These are phyloP conservation scores for Phanerochaete sordida DNA, from an alignment of 768 basidiomycete species.

Conservation along the genomic window DNA sequence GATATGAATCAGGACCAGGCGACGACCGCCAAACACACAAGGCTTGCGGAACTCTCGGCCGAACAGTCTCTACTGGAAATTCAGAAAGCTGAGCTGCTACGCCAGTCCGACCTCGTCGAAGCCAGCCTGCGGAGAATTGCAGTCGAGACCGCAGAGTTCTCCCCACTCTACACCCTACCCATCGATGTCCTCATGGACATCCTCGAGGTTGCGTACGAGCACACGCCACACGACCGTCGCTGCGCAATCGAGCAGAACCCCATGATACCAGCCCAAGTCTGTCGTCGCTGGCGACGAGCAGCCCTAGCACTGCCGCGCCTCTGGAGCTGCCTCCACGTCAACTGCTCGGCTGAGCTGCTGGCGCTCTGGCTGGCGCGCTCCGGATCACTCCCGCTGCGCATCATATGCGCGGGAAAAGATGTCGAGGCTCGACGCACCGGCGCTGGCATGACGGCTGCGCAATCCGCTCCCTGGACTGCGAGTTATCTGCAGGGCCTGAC, in stretches of 20 bases:
- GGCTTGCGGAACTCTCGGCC: neutral
- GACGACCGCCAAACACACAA: neutral
- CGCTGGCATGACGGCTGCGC: neutral
- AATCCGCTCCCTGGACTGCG: neutral
- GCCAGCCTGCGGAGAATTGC: neutral
- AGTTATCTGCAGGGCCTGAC: neutral
- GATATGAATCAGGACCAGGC: neutral
- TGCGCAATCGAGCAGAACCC: neutral
- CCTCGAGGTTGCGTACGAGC: neutral
- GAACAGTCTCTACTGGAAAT: neutral
- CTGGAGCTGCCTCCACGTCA: neutral
- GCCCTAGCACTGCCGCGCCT: neutral
- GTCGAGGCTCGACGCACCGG: neutral
- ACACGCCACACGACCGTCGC: neutral
- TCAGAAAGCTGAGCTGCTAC: neutral
- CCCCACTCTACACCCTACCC: neutral
- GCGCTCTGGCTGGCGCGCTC: neutral
- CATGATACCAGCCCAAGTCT: neutral
- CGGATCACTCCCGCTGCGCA: neutral
- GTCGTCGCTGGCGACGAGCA: neutral
- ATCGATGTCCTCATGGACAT: neutral
- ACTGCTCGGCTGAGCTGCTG: neutral
- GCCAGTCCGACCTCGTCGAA: neutral
- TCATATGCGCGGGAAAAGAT: neutral
- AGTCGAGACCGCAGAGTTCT: neutral